Conservation (phyloP, 495 filamentous ascomycete genomes). For the Ascobolus immersus region DNA sequence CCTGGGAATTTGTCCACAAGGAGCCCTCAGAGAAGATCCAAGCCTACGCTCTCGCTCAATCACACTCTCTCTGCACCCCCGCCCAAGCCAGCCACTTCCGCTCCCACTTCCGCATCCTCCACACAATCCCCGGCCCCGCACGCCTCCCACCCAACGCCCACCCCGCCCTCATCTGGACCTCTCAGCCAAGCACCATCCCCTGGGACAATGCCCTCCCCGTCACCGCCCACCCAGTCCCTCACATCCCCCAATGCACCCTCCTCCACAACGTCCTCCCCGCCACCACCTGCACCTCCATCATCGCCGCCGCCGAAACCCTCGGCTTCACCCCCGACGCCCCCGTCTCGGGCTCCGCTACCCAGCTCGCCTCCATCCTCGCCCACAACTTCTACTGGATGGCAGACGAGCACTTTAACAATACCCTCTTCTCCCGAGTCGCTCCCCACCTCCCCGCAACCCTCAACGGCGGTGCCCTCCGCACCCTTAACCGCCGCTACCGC, state of each 20-base stretch:
- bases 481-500: constrained; percentile 24
- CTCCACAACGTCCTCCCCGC: constrained; percentile 19
- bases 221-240: constrained; percentile 18
- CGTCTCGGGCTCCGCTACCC: constrained; percentile 21
- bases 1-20: constrained; percentile 17
- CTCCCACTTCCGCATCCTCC: constrained; percentile 18
- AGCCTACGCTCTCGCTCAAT: constrained; percentile 18
- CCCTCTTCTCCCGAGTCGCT: constrained; percentile 21
- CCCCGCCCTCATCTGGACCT: constrained; percentile 21
- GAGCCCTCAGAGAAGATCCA: constrained; percentile 6
- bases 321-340: constrained; percentile 24
- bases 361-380: constrained; percentile 21
- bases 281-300: constrained; percentile 21
- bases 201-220: constrained; percentile 11
- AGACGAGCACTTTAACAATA: constrained; percentile 19
- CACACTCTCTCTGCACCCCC: constrained; percentile 15
- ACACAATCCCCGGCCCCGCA: constrained; percentile 20
- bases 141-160: constrained; percentile 26
- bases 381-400: constrained; percentile 30
- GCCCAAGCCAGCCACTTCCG: constrained; percentile 6
- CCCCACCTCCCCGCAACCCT: constrained; percentile 18
- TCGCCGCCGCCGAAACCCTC: constrained; percentile 22
- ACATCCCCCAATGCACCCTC: constrained; percentile 19
- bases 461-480: constrained; percentile 18
- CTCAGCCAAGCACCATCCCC: constrained; percentile 16